Evolutionary conservation across 805 yeast species (phyloP).

Genomic region (Spathaspora arborariae): DNA sequence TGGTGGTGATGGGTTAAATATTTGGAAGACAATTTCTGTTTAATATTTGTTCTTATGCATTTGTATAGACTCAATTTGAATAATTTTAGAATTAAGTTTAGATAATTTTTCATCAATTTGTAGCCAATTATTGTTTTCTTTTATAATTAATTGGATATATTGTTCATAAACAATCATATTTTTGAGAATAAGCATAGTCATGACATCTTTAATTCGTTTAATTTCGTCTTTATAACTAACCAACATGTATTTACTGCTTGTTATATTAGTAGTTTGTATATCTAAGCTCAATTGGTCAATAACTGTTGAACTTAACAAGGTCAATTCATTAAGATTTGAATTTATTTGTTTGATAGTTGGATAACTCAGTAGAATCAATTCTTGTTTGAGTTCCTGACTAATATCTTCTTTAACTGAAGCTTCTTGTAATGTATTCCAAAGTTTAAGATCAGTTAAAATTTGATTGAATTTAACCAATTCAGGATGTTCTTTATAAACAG

Average conservation of each 20-base stretch:
- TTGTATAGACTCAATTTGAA: conserved; percentile 3
- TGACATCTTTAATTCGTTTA: conserved; percentile 4
- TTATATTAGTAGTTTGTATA: not conserved
- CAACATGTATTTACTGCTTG: not conserved
- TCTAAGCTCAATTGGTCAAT: not conserved
- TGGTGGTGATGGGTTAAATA: conserved; percentile 90
- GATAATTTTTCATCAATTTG: conserved; percentile 15
- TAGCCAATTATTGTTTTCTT: conserved; percentile 28
- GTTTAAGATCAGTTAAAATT: conserved; percentile 15
- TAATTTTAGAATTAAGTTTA: conserved; percentile 7
- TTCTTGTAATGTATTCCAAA: conserved; percentile 14
- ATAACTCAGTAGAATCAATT: conserved; percentile 1
- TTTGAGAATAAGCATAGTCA: conserved; percentile 22
- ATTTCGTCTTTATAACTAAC: not conserved
- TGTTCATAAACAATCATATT: conserved; percentile 27
- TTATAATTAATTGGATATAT: conserved; percentile 17
- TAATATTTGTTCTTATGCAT: conserved; percentile 4
- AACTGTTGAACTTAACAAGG: not conserved
- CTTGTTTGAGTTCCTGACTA: conserved; percentile 1
- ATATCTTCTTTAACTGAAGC: not conserved
- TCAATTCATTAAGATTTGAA: not conserved
- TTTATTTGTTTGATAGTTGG: not conserved
- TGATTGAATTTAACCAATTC: conserved; percentile 17
- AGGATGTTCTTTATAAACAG: conserved; percentile 13
- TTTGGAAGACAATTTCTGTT: conserved; percentile 94